Evolutionary conservation across 2,329 filamentous ascomycete species (phyloP).

Genomic region (Stagonosporopsis cucurbitacearum): DNA sequence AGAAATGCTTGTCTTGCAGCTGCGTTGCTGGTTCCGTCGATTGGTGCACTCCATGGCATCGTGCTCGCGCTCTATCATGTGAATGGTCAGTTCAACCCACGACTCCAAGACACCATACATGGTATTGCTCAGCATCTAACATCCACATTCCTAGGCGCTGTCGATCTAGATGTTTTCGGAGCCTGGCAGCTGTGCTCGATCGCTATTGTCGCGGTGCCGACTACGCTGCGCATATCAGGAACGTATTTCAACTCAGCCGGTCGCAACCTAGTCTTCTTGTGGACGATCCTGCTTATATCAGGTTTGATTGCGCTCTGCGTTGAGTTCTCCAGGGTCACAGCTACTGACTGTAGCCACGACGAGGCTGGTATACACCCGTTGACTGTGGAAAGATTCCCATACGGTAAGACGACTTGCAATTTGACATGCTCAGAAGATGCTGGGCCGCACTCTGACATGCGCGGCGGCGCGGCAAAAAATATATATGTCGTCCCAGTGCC

Average conservation of each 20-base stretch:
- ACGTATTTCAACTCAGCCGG: slow-evolving; percentile 71
- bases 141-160: slow-evolving; percentile 55
- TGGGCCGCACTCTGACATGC: slow-evolving; percentile 63
- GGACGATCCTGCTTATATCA: slow-evolving; percentile 66
- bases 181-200: slow-evolving; percentile 72
- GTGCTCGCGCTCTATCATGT: slow-evolving; percentile 65
- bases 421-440: slow-evolving; percentile 54
- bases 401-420: slow-evolving; percentile 53
- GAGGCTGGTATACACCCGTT: slow-evolving; percentile 49
- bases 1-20: slow-evolving; percentile 68
- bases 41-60: slow-evolving; percentile 69
- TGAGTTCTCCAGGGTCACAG: slow-evolving; percentile 66
- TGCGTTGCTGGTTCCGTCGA: slow-evolving; percentile 64
- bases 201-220: slow-evolving; percentile 68
- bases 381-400: slow-evolving; percentile 53
- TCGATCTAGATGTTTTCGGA: slow-evolving; percentile 73
- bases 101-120: slow-evolving; percentile 1
- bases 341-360: slow-evolving; percentile 54
- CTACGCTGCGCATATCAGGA: slow-evolving; percentile 65
- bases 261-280: slow-evolving; percentile 70
- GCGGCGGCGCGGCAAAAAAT: slow-evolving; percentile 62
- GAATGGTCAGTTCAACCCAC: slow-evolving; percentile 56
- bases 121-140: slow-evolving; percentile 14
- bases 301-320: slow-evolving; percentile 67
- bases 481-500: slow-evolving; percentile 70